phyloP scores from a whole-genome alignment of 805 yeast species.

The Suhomyces pyralidae region DNA sequence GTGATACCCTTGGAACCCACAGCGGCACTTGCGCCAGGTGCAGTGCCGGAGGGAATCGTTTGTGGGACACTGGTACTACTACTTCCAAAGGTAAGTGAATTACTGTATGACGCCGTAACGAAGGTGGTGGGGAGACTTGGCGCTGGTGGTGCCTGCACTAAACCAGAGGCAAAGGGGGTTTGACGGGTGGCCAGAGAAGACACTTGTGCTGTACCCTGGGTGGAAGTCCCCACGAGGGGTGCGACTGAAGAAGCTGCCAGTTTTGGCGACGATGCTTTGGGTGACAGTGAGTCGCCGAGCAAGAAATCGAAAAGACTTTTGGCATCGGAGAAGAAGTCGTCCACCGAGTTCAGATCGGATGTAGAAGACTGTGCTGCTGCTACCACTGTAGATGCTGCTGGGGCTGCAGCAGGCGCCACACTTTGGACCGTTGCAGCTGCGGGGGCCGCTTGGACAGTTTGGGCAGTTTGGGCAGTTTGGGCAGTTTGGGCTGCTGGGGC shows the following conservation, averaged over 20 bases:
- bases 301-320: constrained; percentile 10
- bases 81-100: background rate
- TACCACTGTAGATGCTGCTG: constrained; percentile 21
- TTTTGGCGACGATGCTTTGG: background rate
- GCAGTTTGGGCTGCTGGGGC: constrained; percentile 4
- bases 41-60: constrained; percentile 3
- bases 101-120: background rate
- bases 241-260: background rate
- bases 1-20: constrained; percentile 63
- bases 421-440: no score
- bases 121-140: constrained; percentile 2
- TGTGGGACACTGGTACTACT: background rate
- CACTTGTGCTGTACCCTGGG: background rate
- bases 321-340: constrained; percentile 3
- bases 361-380: constrained; percentile 20
- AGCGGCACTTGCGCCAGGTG: constrained; percentile 17
- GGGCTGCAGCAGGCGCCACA: constrained; percentile 21
- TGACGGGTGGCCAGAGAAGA: background rate
- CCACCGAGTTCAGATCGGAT: constrained; percentile 10
- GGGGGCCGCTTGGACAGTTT: no score
- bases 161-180: constrained; percentile 3
- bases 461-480: constrained; percentile 1
- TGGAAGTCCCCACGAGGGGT: background rate
- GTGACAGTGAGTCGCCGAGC: constrained; percentile 6
- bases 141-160: constrained; percentile 3